These are phyloP conservation scores for Colletotrichum cuscutae DNA, from an alignment of 2,329 filamentous ascomycete species.

Conservation along the genomic window DNA sequence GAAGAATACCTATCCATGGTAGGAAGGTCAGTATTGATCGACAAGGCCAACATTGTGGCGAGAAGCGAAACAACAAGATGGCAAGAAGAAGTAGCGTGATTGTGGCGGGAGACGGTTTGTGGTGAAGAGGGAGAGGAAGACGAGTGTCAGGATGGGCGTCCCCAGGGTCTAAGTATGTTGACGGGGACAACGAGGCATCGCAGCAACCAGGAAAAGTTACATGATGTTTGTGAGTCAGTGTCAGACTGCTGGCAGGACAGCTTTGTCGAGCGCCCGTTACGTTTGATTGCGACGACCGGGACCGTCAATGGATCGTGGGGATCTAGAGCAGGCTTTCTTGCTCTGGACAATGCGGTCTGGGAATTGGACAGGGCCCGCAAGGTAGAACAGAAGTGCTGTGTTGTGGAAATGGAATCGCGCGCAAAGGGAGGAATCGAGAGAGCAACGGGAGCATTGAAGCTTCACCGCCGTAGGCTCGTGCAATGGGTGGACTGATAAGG, in stretches of 20 bases:
- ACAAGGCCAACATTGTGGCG: constrained; percentile 49
- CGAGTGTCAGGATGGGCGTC: constrained; percentile 4
- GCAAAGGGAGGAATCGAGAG: constrained; percentile 27
- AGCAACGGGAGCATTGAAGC: constrained; percentile 28
- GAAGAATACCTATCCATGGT: constrained; percentile 52
- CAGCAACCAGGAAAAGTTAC: constrained; percentile 30
- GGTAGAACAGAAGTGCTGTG: not conserved
- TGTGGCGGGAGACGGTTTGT: not conserved
- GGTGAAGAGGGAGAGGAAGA: not conserved
- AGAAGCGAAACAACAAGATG: constrained; percentile 10
- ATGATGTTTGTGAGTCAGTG: constrained; percentile 31
- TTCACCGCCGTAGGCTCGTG: constrained; percentile 36
- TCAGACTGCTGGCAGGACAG: constrained; percentile 22
- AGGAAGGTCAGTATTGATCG: constrained; percentile 52
- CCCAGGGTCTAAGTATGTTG: constrained; percentile 27
- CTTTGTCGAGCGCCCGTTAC: constrained; percentile 21
- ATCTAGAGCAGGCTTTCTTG: constrained; percentile 18
- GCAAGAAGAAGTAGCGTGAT: not conserved
- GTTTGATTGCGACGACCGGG: constrained; percentile 11
- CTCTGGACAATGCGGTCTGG: not conserved
- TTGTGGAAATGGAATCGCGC: constrained; percentile 2
- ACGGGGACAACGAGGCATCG: constrained; percentile 23
- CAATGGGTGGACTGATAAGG: constrained; percentile 33
- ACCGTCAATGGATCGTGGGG: constrained; percentile 13
- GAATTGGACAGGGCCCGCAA: constrained; percentile 9